These are phyloP conservation scores for Solanum peruvianum DNA, from an alignment of 257 asterid genomes.

Conservation along the genomic window DNA sequence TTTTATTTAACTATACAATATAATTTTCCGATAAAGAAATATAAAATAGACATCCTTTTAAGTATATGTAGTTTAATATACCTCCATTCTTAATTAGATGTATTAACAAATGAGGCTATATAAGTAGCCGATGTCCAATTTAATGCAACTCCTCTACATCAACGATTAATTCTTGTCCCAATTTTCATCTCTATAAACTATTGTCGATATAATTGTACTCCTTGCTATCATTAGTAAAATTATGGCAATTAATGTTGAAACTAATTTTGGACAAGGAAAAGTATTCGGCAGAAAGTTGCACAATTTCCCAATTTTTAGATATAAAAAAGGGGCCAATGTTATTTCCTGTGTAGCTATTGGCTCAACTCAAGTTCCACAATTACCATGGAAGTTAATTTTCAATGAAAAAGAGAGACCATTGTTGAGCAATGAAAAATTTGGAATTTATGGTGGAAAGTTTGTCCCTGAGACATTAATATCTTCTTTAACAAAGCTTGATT, in stretches of 20 bases:
- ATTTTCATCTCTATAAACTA: background rate
- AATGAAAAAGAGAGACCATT: background rate
- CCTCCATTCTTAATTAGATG: too few relatives aligned
- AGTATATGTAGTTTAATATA: too few relatives aligned
- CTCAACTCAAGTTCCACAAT: background rate
- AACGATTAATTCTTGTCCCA: background rate
- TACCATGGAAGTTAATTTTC: background rate
- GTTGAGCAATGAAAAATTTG: constrained; percentile 31
- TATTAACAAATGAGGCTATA: background rate
- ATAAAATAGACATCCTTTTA: too few relatives aligned
- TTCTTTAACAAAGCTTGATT: constrained; percentile 34
- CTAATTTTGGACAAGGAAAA: background rate
- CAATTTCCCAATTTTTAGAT: background rate
- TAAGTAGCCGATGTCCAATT: background rate
- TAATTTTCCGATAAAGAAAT: too few relatives aligned
- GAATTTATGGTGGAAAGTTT: constrained; percentile 60
- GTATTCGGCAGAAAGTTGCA: background rate
- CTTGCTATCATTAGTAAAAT: background rate
- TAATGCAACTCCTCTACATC: background rate
- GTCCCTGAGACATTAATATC: constrained; percentile 59
- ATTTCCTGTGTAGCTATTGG: background rate
- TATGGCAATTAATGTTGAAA: constrained; percentile 5
- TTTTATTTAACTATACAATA: too few relatives aligned
- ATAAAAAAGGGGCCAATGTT: background rate
- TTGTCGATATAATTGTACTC: background rate